Base-by-base conservation (phyloP, 169 alveolate genomes). In the Plasmodium gaboni region DNA sequence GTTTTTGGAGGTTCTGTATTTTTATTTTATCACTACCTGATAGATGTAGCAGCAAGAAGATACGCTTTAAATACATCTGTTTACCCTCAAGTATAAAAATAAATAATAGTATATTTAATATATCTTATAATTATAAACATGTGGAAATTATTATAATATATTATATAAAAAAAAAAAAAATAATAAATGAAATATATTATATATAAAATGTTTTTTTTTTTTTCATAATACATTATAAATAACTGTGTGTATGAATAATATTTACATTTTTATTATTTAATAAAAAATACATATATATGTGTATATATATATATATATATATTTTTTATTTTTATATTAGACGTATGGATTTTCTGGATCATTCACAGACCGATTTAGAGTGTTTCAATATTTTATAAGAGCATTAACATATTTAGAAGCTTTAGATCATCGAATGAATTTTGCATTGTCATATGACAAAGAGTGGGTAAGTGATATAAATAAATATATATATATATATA, bases 11-110 rank as follows among this genome's bases (percentile, higher is more conserved):
- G 78, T 9, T 15, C 63, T 15, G 4, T 76, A 15, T 76, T 76
- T 65, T n/a, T 76, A 9, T n/a, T 42, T 13, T 76, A 76, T 51
- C 89, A 76, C 19, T 24, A 38, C 59, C 44, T 76, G 1, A 19
- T 76, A 28, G 89, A 76, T 12, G 32, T 76, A 64, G 78, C 89
- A 1, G 89, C 89, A 32, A 76, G 67, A 48, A 44, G 89, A 24
- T 76, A 76, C 38, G 89, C 63, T 24, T 24, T 50, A n/a, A 51
- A 76, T 51, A 64, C 55, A 70, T 76, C 89, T 38, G 64, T 76
- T 59, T 64, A 15, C 57, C 9, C 28, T 51, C 48, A 59, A 28
- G 89, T 76, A 76, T n/a, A 32, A 38, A 10, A 74, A 53, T 61
- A 22, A 15, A 4, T 17, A 38, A n/a, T 22, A 6, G 28, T 26